Evolutionary conservation across 495 filamentous ascomycete genomes (phyloP).

Genomic region (Tuber melanosporum): DNA sequence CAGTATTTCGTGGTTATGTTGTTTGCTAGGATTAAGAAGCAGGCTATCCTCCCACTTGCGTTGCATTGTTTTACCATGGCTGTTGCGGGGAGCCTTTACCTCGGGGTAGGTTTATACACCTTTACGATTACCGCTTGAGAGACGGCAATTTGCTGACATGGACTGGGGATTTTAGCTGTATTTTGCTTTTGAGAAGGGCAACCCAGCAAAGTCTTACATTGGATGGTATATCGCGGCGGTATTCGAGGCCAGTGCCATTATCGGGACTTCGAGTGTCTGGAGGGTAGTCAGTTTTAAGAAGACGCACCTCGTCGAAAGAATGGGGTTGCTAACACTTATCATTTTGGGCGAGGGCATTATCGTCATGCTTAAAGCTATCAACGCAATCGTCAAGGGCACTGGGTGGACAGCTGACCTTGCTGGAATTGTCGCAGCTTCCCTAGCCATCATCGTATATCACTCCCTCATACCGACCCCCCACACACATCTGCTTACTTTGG

Average conservation of each 20-base stretch:
- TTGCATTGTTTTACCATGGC: conserved; percentile 48
- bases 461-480: not conserved
- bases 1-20: conserved; percentile 53
- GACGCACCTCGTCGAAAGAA: conserved; percentile 59
- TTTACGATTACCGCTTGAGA: not conserved
- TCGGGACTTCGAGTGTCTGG: conserved; percentile 52
- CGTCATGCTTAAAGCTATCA: conserved; percentile 51
- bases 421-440: conserved; percentile 42
- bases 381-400: conserved; percentile 52
- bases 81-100: conserved; percentile 47
- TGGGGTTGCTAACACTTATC: conserved; percentile 62
- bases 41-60: conserved; percentile 39
- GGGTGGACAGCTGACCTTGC: conserved; percentile 45
- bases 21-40: conserved; percentile 46
- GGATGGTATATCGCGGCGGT: conserved; percentile 51
- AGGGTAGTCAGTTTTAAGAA: conserved; percentile 57
- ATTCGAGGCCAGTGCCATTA: conserved; percentile 52
- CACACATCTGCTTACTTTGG: not conserved
- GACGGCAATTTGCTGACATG: not conserved
- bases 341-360: conserved; percentile 63
- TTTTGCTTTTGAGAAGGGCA: conserved; percentile 18
- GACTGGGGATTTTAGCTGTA: conserved; percentile 31
- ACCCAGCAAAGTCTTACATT: conserved; percentile 37
- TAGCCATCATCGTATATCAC: conserved; percentile 39
- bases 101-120: conserved; percentile 46